Evolutionary conservation across 2,329 filamentous ascomycete species (phyloP).

Genomic region (Colletotrichum caudatum): DNA sequence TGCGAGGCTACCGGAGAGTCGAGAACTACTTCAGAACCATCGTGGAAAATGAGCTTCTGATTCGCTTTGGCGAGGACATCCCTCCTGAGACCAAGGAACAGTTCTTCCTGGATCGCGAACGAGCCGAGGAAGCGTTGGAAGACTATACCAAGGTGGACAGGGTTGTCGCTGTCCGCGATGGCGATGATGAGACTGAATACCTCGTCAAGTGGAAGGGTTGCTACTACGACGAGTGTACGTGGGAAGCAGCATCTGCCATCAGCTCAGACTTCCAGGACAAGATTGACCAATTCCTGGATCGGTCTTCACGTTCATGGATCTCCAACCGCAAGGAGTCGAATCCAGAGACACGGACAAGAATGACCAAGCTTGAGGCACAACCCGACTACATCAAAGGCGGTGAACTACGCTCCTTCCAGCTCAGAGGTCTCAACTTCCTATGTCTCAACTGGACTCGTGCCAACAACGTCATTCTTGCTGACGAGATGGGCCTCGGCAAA

Average conservation of each 20-base stretch:
- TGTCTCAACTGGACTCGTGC: conserved; percentile 94
- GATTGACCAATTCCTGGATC: conserved; percentile 91
- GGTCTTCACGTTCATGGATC: conserved; percentile 81
- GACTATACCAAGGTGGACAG: conserved; percentile 95
- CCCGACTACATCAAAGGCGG: conserved; percentile 88
- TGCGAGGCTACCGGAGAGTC: conserved; percentile 86
- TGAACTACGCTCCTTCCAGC: conserved; percentile 90
- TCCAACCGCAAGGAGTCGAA: conserved; percentile 85
- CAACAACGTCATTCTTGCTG: conserved; percentile 96
- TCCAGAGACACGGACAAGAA: conserved; percentile 78
- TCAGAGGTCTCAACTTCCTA: conserved; percentile 94
- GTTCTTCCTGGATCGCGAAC: conserved; percentile 94
- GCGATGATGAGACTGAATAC: conserved; percentile 87
- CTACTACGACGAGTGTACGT: conserved; percentile 93
- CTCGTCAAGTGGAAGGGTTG: conserved; percentile 97
- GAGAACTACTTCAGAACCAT: conserved; percentile 95
- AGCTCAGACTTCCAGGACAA: conserved; percentile 85
- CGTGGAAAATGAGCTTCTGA: conserved; percentile 82
- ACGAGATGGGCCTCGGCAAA: conserved; percentile 99
- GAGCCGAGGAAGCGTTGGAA: conserved; percentile 86
- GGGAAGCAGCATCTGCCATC: conserved; percentile 84
- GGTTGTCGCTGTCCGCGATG: conserved; percentile 85
- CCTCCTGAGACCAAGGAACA: conserved; percentile 90
- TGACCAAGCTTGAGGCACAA: conserved; percentile 80
- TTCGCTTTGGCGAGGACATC: conserved; percentile 80